A percentile compares a stretch with the other conserved stretches of the same genome.
phyloP scores from a whole-genome alignment of 306 rosid genomes.

The Casuarina equisetifolia region DNA sequence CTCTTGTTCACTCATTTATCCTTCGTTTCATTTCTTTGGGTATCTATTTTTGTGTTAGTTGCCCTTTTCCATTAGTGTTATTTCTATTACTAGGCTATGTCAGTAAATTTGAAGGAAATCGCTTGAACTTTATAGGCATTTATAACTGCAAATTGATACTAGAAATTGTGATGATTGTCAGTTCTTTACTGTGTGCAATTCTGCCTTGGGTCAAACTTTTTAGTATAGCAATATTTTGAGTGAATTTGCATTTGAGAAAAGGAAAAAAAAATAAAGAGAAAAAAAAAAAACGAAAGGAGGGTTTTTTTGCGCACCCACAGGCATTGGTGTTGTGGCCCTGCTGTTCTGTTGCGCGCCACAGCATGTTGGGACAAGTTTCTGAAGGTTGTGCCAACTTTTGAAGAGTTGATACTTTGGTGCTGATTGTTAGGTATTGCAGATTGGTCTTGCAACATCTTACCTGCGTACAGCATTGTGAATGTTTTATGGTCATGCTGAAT shows the following conservation, averaged over 20 bases:
- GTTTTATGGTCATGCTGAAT: not conserved
- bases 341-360: no score
- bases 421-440: not conserved
- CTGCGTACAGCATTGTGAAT: not conserved
- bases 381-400: not conserved
- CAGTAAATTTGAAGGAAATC: not conserved
- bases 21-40: conserved; percentile 13
- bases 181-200: conserved; percentile 1
- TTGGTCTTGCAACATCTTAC: not conserved
- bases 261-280: not conserved
- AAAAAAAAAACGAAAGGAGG: no score
- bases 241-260: not conserved
- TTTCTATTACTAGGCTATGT: not conserved
- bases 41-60: conserved; percentile 10
- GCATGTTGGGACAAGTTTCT: not conserved
- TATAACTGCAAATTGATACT: not conserved
- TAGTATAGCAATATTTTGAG: not conserved
- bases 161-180: conserved; percentile 2
- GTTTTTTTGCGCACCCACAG: no score
- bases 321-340: no score
- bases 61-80: not conserved
- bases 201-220: not conserved
- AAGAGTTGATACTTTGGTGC: not conserved
- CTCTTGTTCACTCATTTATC: conserved; percentile 18
- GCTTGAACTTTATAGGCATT: not conserved